Evolutionary conservation across 2,329 filamentous ascomycete species (phyloP).

Genomic region (Clarireedia monteithiana): DNA sequence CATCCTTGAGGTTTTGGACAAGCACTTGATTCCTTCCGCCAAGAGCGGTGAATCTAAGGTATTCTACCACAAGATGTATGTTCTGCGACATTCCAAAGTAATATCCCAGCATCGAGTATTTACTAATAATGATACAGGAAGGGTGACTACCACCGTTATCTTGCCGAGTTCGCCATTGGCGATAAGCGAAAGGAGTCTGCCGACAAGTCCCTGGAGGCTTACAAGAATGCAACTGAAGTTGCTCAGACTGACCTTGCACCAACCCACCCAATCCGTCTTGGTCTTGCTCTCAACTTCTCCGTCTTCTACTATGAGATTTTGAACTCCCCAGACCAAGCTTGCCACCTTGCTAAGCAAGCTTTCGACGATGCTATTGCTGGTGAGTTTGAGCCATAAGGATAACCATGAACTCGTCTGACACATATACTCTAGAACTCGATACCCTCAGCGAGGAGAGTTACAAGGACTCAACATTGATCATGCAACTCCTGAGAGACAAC

Average conservation of each 20-base stretch:
- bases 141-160: conserved; percentile 94
- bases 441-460: conserved; percentile 96
- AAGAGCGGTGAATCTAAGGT: conserved; percentile 98
- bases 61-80: conserved; percentile 99
- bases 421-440: conserved; percentile 58
- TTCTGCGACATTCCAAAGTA: conserved; percentile 40
- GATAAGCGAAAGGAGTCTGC: conserved; percentile 88
- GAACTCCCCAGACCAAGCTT: conserved; percentile 94
- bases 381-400: conserved; percentile 30
- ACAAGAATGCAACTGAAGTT: conserved; percentile 99
- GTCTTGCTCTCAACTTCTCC: conserved; percentile 97
- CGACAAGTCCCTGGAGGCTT: conserved; percentile 84
- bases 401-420: no score
- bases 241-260: conserved; percentile 96
- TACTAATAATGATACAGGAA: conserved; percentile 52
- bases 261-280: conserved; percentile 95
- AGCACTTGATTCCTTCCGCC: conserved; percentile 90
- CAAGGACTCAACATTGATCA: conserved; percentile 97
- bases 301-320: conserved; percentile 99
- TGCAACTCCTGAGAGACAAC: conserved; percentile 98
- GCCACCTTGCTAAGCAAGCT: conserved; percentile 97
- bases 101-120: conserved; percentile 3
- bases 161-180: conserved; percentile 86
- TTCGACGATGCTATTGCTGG: conserved; percentile 94
- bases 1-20: conserved; percentile 88